Base-by-base conservation (phyloP, 1,284 basidiomycete species). In the Tilletia horrida region DNA sequence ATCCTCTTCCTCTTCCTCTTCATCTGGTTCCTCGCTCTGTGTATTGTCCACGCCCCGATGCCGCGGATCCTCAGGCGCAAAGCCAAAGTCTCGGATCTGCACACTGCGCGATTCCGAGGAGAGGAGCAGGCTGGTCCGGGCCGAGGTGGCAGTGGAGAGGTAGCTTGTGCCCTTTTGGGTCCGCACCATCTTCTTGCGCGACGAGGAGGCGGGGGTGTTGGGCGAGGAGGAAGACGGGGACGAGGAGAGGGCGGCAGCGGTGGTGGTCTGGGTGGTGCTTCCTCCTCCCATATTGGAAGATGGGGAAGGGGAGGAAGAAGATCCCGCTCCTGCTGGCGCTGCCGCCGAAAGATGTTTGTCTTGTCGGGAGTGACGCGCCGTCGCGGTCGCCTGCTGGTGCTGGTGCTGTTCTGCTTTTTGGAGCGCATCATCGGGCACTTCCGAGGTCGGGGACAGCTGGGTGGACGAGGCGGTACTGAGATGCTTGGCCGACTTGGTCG, bases 71-170 rank as follows among this genome's bases (percentile, higher is more conserved):
- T 71, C 65, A 8, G 21, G 13, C 2, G 67, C 25, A 45, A 69
- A 76, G 2, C 73, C 75, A 64, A 75, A 76, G 67, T 76, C 75
- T 29, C 75, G 71, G 23, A 76, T 65, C 9, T 55, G 65, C 55
- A 76, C 50, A 11, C 13, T 40, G 13, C 55, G 55, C 11, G 55
- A 25, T 59, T 59, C 55, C 4, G 27, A 16, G 14, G 40, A n/a
- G 42, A 44, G n/a, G 16, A 45, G 25, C 14, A 44, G 21, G 40
- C 61, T 43, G 16, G 61, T 43, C 4, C 42, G 40, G 9, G 61
- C 40, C n/a, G n/a, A 23, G n/a, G 55, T 59, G 4, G 55, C 55
- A 40, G 55, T 59, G 27, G 55, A 59, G 14, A 59, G 11, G 31
- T 35, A 59, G 55, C 55, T 59, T 8, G 55, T 16, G 7, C 55